phyloP scores from a whole-genome alignment of 805 yeast species.

The Yarrowia phangngaensis region DNA sequence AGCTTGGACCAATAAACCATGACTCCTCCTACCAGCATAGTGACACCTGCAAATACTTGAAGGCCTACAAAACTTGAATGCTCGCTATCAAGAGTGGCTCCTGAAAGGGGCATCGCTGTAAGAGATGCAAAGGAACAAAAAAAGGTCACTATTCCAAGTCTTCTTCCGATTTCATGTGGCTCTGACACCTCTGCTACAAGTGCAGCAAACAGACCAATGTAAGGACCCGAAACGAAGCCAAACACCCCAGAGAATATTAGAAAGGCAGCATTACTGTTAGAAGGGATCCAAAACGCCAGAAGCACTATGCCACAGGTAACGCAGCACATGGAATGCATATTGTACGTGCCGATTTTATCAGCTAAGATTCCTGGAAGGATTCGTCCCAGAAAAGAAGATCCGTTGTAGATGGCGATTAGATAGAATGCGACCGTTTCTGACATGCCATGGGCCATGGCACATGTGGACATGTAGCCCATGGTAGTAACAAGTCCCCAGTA shows the following conservation, averaged over 20 bases:
- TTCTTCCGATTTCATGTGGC: conserved; percentile 60
- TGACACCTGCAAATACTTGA: conserved; percentile 23
- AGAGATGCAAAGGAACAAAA: conserved; percentile 40
- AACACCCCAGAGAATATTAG: conserved; percentile 51
- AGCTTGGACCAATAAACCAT: conserved; percentile 11
- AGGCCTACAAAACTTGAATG: conserved; percentile 11
- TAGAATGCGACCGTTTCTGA: conserved; percentile 35
- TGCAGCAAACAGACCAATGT: conserved; percentile 61
- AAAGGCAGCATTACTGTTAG: conserved; percentile 37
- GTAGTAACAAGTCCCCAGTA: conserved; percentile 54
- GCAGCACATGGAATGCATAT: conserved; percentile 51
- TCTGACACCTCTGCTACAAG: conserved; percentile 63
- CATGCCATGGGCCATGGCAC: conserved; percentile 42
- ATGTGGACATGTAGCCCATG: conserved; percentile 54
- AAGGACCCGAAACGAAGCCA: conserved; percentile 61
- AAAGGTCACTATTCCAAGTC: conserved; percentile 64
- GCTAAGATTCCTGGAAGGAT: conserved; percentile 53
- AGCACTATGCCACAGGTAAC: conserved; percentile 47
- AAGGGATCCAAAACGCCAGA: conserved; percentile 61
- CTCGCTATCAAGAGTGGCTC: conserved; percentile 30
- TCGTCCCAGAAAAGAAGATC: conserved; percentile 52
- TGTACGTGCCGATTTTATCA: conserved; percentile 54
- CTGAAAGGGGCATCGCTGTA: conserved; percentile 42
- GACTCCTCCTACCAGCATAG: conserved; percentile 18
- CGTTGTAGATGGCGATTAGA: conserved; percentile 48